These are phyloP conservation scores for Tetrahymena thermophila DNA, from an alignment of 73 alveolate genomes.

Conservation along the genomic window DNA sequence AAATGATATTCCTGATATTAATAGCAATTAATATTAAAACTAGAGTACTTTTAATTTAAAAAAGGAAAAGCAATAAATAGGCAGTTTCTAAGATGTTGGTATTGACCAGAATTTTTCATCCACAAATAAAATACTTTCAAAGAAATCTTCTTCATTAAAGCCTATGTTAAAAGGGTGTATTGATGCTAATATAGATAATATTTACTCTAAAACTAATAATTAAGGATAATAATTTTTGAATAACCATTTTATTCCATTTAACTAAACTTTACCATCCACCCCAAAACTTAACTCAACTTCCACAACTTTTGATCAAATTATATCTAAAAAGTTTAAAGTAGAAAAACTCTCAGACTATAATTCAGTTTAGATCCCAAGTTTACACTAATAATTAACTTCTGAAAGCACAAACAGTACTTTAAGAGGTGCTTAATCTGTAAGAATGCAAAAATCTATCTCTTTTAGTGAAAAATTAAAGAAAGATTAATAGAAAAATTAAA, in stretches of 20 bases:
- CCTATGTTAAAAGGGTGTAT: neutral
- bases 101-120: neutral
- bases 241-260: neutral
- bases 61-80: neutral
- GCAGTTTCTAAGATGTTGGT: neutral
- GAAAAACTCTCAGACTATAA: neutral
- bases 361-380: neutral
- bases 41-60: neutral
- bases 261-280: neutral
- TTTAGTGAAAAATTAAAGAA: neutral
- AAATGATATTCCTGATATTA: too few relatives aligned
- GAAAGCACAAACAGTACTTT: neutral
- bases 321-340: neutral
- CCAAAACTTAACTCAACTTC: neutral
- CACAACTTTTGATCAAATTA: neutral
- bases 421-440: neutral
- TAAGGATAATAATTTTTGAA: neutral
- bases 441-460: neutral
- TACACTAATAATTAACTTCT: neutral
- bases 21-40: too few relatives aligned
- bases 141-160: neutral
- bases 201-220: neutral
- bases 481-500: neutral
- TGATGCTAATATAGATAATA: neutral
- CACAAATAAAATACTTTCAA: neutral